Evolutionary conservation across 176 grass and related monocot species (phyloP).

Genomic region (Carex littledalei): DNA sequence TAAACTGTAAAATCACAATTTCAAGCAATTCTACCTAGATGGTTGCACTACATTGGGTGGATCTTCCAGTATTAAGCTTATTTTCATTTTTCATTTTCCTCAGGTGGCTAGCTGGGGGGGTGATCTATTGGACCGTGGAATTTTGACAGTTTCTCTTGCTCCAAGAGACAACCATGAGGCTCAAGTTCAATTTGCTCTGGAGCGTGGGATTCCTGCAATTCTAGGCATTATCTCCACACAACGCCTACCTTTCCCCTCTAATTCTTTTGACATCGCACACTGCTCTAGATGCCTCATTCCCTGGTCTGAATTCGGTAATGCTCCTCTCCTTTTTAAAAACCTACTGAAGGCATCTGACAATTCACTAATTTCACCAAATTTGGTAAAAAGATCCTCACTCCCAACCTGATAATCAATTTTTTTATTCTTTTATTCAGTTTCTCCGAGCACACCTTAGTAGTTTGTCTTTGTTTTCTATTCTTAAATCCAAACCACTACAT

Average conservation of each 20-base stretch:
- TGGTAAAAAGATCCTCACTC: not conserved
- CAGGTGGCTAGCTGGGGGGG: slow-evolving; percentile 89
- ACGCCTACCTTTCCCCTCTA: slow-evolving; percentile 70
- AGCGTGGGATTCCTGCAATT: slow-evolving; percentile 93
- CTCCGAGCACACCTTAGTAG: not conserved
- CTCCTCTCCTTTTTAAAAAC: not conserved
- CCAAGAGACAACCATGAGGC: slow-evolving; percentile 96
- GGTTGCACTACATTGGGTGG: not conserved
- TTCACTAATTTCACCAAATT: not conserved
- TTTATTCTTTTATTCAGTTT: not conserved
- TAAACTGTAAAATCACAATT: not conserved
- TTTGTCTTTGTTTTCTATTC: slow-evolving; percentile 1
- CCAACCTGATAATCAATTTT: not conserved
- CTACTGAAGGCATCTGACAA: not conserved
- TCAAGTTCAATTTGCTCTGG: slow-evolving; percentile 97
- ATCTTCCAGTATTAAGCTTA: not conserved
- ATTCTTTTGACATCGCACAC: slow-evolving; percentile 85
- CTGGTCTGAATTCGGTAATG: slow-evolving; percentile 78
- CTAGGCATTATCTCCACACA: slow-evolving; percentile 92
- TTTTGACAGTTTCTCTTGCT: slow-evolving; percentile 77
- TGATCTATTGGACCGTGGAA: slow-evolving; percentile 63
- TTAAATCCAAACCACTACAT: not conserved
- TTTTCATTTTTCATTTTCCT: not conserved
- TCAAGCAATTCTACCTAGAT: not conserved
- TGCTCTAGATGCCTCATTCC: slow-evolving; percentile 89